phyloP scores from a whole-genome alignment of 805 yeast species.

The Wickerhamiella cacticola region DNA sequence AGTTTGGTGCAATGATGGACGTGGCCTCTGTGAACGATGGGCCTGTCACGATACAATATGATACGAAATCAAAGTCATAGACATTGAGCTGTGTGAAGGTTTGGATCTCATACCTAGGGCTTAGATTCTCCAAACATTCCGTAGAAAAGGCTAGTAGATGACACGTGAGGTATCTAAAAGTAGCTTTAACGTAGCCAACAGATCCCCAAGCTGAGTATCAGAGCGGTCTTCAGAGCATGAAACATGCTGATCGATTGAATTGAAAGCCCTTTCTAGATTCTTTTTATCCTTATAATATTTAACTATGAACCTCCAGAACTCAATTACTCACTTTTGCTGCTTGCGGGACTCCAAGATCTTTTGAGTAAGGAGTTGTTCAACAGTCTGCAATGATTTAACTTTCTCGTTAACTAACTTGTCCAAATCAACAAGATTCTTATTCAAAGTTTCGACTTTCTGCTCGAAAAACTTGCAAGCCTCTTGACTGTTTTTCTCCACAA shows the following conservation, averaged over 20 bases:
- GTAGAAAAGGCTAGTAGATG: too few relatives aligned
- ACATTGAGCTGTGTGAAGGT: neutral
- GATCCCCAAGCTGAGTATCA: too few relatives aligned
- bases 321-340: conserved; percentile 10
- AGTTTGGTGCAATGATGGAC: conserved; percentile 97
- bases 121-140: too few relatives aligned
- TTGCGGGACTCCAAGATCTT: conserved; percentile 16
- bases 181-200: too few relatives aligned
- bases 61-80: conserved; percentile 35
- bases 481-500: conserved; percentile 59
- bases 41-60: conserved; percentile 78
- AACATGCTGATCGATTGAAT: too few relatives aligned
- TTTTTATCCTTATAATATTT: too few relatives aligned
- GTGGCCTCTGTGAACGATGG: conserved; percentile 83
- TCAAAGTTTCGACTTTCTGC: conserved; percentile 58
- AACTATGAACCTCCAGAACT: too few relatives aligned
- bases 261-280: too few relatives aligned
- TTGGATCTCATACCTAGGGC: too few relatives aligned
- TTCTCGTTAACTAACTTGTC: conserved; percentile 67
- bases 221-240: too few relatives aligned
- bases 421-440: conserved; percentile 59
- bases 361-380: conserved; percentile 34
- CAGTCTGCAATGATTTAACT: conserved; percentile 46
- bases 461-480: conserved; percentile 65
- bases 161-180: too few relatives aligned